Base-by-base conservation (phyloP, 495 filamentous ascomycete genomes). In the Trichoderma erinaceum region DNA sequence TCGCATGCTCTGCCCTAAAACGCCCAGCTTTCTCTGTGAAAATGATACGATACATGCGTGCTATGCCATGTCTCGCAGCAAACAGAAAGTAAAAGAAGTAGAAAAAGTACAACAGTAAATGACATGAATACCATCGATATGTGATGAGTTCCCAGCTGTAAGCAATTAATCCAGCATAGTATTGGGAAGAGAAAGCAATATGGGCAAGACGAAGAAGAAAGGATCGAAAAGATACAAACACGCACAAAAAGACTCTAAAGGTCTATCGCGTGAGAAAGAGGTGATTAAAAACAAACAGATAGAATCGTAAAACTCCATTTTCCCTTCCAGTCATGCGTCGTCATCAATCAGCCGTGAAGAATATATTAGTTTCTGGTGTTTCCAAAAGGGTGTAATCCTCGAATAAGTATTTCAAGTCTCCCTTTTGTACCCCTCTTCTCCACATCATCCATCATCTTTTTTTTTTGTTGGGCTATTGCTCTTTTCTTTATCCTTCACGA, bases 401-500 rank as follows among this genome's bases (percentile, higher is more conserved):
- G 44, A 48, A n/a, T 48, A 46, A 18, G 2, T 46, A 48, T 0
- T 38, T 38, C 35, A 3, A 5, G 35, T 38, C 8, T 10, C 35
- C 35, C 35, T 5, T 38, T 38, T 38, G 35, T 38, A 38, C 35
- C 7, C 29, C 29, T 29, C 4, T 7, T 38, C 35, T 38, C 35
- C 35, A 4, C 35, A 38, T 38, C 35, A 38, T 38, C 35, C 32
- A 35, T 6, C 2, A 35, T 35, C 6, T 35, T 35, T 6, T 35
- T 35, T 35, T 35, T 35, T 38, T 38, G 5, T 3, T 38, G 4
- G 35, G 35, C 0, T 3, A 5, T 38, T 38, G 29, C 5, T 38
- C 35, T 38, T 38, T 38, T 35, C 6, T 38, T 38, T 38, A 0
- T 38, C 7, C 41, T 12, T 66, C 43, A 66, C 8, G 41, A 78